phyloP scores from a whole-genome alignment of 75 land plant genomes.

The Sequoiadendron giganteum region DNA sequence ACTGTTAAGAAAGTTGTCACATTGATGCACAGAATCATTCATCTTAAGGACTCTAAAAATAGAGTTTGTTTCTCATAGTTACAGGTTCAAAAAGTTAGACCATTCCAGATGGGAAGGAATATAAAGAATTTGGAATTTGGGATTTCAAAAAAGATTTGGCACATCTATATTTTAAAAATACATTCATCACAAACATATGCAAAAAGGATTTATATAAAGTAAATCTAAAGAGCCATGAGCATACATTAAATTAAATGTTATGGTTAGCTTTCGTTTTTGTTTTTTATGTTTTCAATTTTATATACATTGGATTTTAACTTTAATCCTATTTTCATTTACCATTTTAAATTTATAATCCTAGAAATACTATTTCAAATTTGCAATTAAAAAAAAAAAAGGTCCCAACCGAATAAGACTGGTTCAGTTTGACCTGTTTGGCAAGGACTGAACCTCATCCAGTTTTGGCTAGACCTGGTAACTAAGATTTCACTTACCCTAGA shows the following conservation, averaged over 20 bases:
- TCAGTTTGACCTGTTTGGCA: neutral
- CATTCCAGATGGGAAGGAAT: neutral
- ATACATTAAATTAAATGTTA: too few species aligned
- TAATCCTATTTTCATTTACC: neutral
- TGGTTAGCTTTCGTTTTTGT: neutral
- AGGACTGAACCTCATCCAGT: neutral
- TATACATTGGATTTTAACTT: too few species aligned
- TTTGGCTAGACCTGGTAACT: neutral
- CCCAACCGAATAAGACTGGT: neutral
- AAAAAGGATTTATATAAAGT: too few species aligned
- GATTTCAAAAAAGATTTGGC: too few species aligned
- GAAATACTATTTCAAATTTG: neutral
- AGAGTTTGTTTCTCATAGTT: neutral
- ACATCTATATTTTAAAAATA: too few species aligned
- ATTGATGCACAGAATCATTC: neutral
- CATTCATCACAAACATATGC: neutral
- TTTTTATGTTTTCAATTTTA: too few species aligned
- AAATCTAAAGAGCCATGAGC: neutral
- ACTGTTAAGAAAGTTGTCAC: neutral
- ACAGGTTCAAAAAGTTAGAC: neutral
- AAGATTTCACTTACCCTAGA: slow-evolving; percentile 37
- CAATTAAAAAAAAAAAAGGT: neutral
- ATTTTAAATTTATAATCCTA: neutral
- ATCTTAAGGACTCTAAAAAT: slow-evolving; percentile 14
- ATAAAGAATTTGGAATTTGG: too few species aligned